Percentiles rank a stretch among this genome's conserved stretches.
These are phyloP conservation scores for Claviceps humidiphila DNA, from an alignment of 2,329 filamentous ascomycete species.

Conservation along the genomic window DNA sequence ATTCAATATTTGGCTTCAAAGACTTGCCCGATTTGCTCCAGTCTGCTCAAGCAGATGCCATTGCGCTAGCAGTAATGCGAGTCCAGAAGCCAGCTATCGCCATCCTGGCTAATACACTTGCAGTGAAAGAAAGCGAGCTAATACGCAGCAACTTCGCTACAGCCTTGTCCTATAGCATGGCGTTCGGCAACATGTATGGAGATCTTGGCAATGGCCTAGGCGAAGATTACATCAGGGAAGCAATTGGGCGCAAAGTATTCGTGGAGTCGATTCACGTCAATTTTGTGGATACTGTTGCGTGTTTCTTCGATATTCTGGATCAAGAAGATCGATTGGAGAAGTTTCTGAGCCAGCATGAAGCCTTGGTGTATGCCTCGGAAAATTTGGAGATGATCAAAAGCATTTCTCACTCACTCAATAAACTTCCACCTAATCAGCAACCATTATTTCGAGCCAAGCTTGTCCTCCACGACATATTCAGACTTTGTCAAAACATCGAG, in stretches of 20 bases:
- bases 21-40: slow-evolving; percentile 54
- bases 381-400: slow-evolving; percentile 56
- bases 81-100: slow-evolving; percentile 51
- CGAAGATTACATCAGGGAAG: slow-evolving; percentile 53
- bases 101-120: slow-evolving; percentile 46
- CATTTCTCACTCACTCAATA: slow-evolving; percentile 50
- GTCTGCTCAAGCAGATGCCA: slow-evolving; percentile 62
- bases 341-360: slow-evolving; percentile 45
- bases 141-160: slow-evolving; percentile 61
- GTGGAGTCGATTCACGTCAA: slow-evolving; percentile 49
- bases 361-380: slow-evolving; percentile 46
- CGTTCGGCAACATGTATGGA: slow-evolving; percentile 31
- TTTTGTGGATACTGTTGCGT: slow-evolving; percentile 64
- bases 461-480: slow-evolving; percentile 59
- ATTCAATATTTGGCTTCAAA: slow-evolving; percentile 67
- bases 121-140: slow-evolving; percentile 40
- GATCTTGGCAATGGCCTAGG: slow-evolving; percentile 34
- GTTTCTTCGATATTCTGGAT: slow-evolving; percentile 64
- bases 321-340: slow-evolving; percentile 64
- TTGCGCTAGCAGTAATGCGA: slow-evolving; percentile 73
- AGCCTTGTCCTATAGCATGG: slow-evolving; percentile 70
- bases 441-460: slow-evolving; percentile 73
- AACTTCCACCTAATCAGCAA: slow-evolving; percentile 67
- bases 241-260: slow-evolving; percentile 55
- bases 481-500: slow-evolving; percentile 61